Evolutionary conservation across 257 asterid species (phyloP), one percentile per base, ranked within the genome.

Genomic region (Primulina eburnea): DNA sequence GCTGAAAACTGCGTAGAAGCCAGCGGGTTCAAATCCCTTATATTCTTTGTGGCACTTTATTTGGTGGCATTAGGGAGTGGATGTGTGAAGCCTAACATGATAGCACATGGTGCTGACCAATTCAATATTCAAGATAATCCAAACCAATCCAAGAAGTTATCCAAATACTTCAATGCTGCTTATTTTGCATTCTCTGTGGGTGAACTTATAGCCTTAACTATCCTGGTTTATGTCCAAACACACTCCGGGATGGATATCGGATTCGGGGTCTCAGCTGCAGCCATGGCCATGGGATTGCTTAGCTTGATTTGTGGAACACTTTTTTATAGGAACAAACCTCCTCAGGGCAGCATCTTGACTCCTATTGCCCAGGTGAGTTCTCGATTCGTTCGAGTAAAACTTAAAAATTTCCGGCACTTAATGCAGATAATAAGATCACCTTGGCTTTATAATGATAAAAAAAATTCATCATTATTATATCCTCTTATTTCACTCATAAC

Each of bases 211-310:
- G 97, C 99, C 8, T 52, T 93, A 8, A 93, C 99, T 2, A 65
- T 89, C 69, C 81, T 93, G 0, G 96, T 93, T 77, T 93, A 87
- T 75, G 86, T 93, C 37, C 99, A 93, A 74, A 93, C 97, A 28
- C 95, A 90, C 78, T 89, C 96, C n/a, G 99, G 99, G 3, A 90
- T 93, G 99, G 96, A 90, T 34, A 76, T 93, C 62, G 99, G 99
- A 0, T 93, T 93, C 57, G 96, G 90, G 0, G 84, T 90, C 29
- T 93, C 99, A 16, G 97, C 97, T 11, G 92, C 89, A 21, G 92
- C 85, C 76, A 90, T 93, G 97, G 91, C 96, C 30, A 52, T 89
- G 86, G 99, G 95, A 0, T 74, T 93, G 63, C 82, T 90, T 21
- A 66, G 74, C 85, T 78, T 93, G 75, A 82, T 90, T 47, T 65